Conservation (phyloP, 148 eudicot genomes). For the Cornus florida region DNA sequence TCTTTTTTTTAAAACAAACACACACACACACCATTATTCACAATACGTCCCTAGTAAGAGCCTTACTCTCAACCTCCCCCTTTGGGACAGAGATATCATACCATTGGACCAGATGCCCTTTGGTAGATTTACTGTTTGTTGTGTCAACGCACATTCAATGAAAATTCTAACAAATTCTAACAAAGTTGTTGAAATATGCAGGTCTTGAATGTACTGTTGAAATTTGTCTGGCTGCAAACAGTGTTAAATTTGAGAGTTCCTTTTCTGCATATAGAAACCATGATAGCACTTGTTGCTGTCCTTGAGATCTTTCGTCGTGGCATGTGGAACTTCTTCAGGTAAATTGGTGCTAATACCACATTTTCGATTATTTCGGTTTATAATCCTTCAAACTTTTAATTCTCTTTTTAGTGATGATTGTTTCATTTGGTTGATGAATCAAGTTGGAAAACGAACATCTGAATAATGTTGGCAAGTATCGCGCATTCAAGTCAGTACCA, state of each 20-base stretch:
- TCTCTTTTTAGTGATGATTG: not conserved
- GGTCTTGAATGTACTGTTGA: not conserved
- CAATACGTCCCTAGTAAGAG: too few species aligned
- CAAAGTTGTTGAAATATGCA: not conserved
- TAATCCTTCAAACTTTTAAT: too few species aligned
- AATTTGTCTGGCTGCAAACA: not conserved
- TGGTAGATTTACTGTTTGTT: not conserved
- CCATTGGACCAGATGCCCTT: too few species aligned
- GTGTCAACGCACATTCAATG: not conserved
- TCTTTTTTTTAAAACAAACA: too few species aligned
- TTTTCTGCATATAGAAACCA: conserved; percentile 12
- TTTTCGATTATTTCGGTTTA: too few species aligned
- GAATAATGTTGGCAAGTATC: conserved; percentile 26
- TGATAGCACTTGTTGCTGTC: conserved; percentile 14
- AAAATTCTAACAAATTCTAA: conserved; percentile 12
- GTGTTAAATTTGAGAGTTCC: conserved; percentile 4
- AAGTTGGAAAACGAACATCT: conserved; percentile 34
- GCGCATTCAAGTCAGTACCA: conserved; percentile 28
- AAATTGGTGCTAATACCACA: not conserved
- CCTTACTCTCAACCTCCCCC: too few species aligned
- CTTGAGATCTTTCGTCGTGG: too few species aligned
- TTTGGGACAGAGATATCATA: too few species aligned
- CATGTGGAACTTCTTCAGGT: conserved; percentile 33
- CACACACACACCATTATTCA: too few species aligned
- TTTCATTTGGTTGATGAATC: not conserved